Evolutionary conservation across 2,329 filamentous ascomycete genomes (phyloP), one percentile per base, ranked within the genome.

Genomic region (Parascedosporium putredinis): DNA sequence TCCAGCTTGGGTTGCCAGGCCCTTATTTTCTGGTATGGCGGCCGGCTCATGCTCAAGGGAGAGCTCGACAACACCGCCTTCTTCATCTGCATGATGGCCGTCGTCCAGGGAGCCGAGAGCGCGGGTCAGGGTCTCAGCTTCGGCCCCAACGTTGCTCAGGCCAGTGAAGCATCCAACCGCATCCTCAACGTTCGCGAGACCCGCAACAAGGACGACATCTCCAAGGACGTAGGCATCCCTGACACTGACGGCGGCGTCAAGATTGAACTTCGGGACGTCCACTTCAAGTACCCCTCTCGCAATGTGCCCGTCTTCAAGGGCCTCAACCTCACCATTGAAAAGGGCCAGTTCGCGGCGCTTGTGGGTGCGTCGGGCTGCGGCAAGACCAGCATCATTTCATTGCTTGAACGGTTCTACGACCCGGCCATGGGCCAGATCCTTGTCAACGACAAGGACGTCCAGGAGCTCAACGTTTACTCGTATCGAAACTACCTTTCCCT

Each of bases 351-450:
- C 58, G 81, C 77, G 1, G 84, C 82, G 1, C 69, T 88, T 1
- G 83, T 88, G 4, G 84, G 84, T 2, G 75, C 83, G 1, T 83
- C 79, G 1, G 83, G 83, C 1, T 84, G 81, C 52, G 84, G 84
- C 31, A 87, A 90, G 67, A 84, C 81, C 0, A 87, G 80, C 14
- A 80, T 87, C 40, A 77, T 91, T 31, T 72, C 74, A 48, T 65
- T 84, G 1, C 63, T 84, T 5, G 80, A 84, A 63, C 74, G 79
- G 12, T 89, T 90, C 64, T 91, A 91, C 61, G 78, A 86, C 36
- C 66, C 81, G 0, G 69, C 76, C 14, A 68, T 72, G 9, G 88
- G 88, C 5, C 67, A 69, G 4, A 81, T 93, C 49, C 67, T 81
- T 1, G 76, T 80, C 60, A 81, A 86, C 59, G 78, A 73, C 4